Evolutionary conservation across 352 stramenopile species (phyloP).

Genomic region (Phytophthora citricola): DNA sequence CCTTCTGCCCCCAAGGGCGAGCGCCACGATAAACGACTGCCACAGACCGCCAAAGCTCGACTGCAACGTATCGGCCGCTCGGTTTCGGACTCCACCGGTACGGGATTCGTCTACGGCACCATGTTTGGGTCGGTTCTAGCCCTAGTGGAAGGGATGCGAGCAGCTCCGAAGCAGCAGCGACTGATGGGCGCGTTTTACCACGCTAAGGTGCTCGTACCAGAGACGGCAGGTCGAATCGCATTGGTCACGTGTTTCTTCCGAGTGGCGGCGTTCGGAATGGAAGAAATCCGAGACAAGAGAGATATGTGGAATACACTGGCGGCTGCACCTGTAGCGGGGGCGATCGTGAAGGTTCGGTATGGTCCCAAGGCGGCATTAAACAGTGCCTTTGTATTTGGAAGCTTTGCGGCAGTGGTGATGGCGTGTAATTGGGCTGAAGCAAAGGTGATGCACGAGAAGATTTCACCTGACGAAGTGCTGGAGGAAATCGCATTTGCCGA

Average conservation of each 20-base stretch:
- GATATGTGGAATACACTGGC: slow-evolving; percentile 53
- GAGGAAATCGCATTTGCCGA: slow-evolving; percentile 56
- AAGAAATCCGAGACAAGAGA: slow-evolving; percentile 28
- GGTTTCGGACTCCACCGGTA: slow-evolving; percentile 35
- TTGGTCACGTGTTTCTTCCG: slow-evolving; percentile 50
- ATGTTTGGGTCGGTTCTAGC: slow-evolving; percentile 48
- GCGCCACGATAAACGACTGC: slow-evolving; percentile 7
- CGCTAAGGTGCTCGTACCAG: slow-evolving; percentile 37
- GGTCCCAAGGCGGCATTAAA: slow-evolving; percentile 37
- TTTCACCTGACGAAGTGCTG: slow-evolving; percentile 41
- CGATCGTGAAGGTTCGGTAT: slow-evolving; percentile 35
- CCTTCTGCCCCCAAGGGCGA: slow-evolving; percentile 8
- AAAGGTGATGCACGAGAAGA: slow-evolving; percentile 40
- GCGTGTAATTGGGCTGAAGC: slow-evolving; percentile 38
- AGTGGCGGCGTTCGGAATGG: slow-evolving; percentile 29
- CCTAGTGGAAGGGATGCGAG: slow-evolving; percentile 38
- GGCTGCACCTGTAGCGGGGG: slow-evolving; percentile 38
- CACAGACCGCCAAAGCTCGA: slow-evolving; percentile 18
- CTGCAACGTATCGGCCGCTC: slow-evolving; percentile 15
- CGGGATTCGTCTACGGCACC: slow-evolving; percentile 50
- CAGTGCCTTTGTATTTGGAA: slow-evolving; percentile 44
- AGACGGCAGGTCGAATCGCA: slow-evolving; percentile 49
- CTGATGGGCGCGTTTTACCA: slow-evolving; percentile 34
- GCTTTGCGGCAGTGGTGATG: slow-evolving; percentile 48
- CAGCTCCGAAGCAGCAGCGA: slow-evolving; percentile 38